A percentile compares a stretch with the other conserved stretches of the same genome.
phyloP scores from a whole-genome alignment of 2,329 filamentous ascomycete genomes.

The Pseudodiploospora longispora region DNA sequence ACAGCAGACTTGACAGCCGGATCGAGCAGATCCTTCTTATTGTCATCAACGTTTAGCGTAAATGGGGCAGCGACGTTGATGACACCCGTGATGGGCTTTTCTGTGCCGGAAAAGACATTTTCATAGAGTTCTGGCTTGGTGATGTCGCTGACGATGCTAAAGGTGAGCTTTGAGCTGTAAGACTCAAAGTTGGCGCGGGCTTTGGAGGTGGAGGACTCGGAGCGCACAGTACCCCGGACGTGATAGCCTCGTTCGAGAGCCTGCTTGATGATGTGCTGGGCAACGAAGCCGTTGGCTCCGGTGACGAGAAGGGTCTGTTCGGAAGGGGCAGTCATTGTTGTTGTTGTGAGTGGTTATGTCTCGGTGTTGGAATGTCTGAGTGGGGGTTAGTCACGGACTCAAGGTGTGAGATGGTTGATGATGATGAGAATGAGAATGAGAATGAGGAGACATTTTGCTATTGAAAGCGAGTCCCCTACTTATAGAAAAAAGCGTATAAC shows the following conservation, averaged over 20 bases:
- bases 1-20: conserved; percentile 47
- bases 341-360: background rate
- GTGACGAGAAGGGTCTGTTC: conserved; percentile 9
- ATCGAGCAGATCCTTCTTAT: conserved; percentile 40
- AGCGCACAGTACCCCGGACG: conserved; percentile 6
- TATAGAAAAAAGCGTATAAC: too few species aligned
- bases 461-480: too few species aligned
- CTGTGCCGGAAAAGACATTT: conserved; percentile 32
- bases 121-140: conserved; percentile 63
- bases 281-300: conserved; percentile 10
- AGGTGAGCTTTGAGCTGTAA: conserved; percentile 23
- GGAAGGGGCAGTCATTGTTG: conserved; percentile 4
- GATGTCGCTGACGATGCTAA: conserved; percentile 62
- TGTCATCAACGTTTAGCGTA: conserved; percentile 53
- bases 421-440: too few species aligned
- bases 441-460: too few species aligned
- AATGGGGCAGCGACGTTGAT: conserved; percentile 70
- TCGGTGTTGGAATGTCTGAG: too few species aligned
- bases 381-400: too few species aligned
- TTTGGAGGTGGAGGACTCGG: background rate
- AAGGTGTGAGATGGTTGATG: too few species aligned
- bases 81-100: conserved; percentile 54
- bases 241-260: conserved; percentile 5
- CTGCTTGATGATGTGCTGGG: conserved; percentile 6
- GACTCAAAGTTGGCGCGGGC: conserved; percentile 1